phyloP scores from a whole-genome alignment of 1,139 yeast genomes.

The Barnettozyma hawaiiensis region DNA sequence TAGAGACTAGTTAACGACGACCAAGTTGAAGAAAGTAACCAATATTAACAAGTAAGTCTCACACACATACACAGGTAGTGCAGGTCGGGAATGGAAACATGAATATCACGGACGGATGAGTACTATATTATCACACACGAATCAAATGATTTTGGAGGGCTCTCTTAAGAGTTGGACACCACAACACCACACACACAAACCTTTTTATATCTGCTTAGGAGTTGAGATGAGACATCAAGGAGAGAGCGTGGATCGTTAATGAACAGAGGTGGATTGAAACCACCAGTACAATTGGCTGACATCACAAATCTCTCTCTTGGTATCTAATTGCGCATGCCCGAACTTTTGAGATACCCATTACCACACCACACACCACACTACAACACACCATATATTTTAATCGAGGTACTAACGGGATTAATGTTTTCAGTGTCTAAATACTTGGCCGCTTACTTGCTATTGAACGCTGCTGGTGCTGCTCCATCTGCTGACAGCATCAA shows the following conservation, averaged over 20 bases:
- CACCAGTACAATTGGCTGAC: no score
- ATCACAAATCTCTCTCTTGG: no score
- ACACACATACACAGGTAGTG: neutral
- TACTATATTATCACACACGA: neutral
- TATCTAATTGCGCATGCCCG: no score
- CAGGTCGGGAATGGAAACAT: neutral
- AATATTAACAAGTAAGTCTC: slow-evolving; percentile 12
- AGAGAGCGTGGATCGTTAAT: no score
- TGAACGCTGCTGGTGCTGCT: slow-evolving; percentile 77
- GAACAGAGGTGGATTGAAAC: no score
- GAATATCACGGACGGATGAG: neutral
- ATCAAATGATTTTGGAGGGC: neutral
- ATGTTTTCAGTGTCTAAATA: slow-evolving; percentile 47
- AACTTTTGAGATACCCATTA: no score
- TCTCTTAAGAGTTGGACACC: neutral
- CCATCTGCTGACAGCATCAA: slow-evolving; percentile 73
- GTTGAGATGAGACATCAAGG: no score
- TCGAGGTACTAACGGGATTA: slow-evolving; percentile 24
- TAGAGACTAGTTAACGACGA: neutral
- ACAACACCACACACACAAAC: no score
- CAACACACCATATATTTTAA: no score
- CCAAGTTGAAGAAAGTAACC: slow-evolving; percentile 1
- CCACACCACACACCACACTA: no score
- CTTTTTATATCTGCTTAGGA: no score
- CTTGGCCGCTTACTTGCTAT: slow-evolving; percentile 86